A percentile compares a stretch with the other conserved stretches of the same genome.
Conservation (phyloP, 2,329 filamentous ascomycete species). For the Thelonectria olida region DNA sequence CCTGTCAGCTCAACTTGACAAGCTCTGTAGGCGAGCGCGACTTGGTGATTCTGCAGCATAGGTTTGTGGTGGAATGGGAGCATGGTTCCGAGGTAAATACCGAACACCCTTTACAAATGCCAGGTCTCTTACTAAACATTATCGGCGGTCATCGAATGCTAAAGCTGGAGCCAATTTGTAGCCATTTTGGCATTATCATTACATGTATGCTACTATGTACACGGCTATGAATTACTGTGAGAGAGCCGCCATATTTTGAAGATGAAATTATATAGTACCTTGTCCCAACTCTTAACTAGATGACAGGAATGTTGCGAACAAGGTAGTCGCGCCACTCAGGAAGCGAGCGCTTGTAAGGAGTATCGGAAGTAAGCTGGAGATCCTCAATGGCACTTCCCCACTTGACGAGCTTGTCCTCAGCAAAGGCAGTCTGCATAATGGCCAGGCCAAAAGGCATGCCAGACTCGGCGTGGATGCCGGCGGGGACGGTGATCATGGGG, state of each 20-base stretch:
- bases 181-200: slow-evolving; percentile 23
- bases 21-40: no score
- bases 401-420: slow-evolving; percentile 64
- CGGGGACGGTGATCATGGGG: slow-evolving; percentile 75
- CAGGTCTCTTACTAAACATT: no score
- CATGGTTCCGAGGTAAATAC: no score
- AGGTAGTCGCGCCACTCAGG: slow-evolving; percentile 64
- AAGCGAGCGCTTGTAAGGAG: slow-evolving; percentile 56
- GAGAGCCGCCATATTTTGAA: neutral
- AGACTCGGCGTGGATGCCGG: slow-evolving; percentile 60
- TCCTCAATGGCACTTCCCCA: slow-evolving; percentile 73
- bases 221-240: slow-evolving; percentile 9
- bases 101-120: no score
- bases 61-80: no score
- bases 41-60: no score
- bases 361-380: slow-evolving; percentile 55
- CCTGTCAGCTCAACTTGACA: no score
- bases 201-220: slow-evolving; percentile 18
- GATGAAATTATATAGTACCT: neutral
- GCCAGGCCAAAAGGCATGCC: slow-evolving; percentile 71
- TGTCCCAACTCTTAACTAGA: slow-evolving; percentile 40
- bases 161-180: neutral
- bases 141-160: no score
- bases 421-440: slow-evolving; percentile 68
- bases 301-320: slow-evolving; percentile 52